Evolutionary conservation across 139 green algal species (phyloP).

Genomic region (Penium margaritaceum): DNA sequence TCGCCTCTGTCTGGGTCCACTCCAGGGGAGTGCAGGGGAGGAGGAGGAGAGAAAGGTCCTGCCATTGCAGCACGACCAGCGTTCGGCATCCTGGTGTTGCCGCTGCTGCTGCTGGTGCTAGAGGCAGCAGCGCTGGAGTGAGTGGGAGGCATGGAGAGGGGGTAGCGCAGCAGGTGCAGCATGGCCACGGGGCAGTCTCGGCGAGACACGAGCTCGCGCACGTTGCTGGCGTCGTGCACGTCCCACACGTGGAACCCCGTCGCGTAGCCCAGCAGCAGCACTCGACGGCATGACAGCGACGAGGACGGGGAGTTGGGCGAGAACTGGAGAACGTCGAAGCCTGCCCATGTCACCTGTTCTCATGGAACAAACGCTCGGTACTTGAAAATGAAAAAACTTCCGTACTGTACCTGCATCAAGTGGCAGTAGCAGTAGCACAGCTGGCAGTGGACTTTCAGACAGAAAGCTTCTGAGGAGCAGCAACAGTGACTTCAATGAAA

Average conservation of each 20-base stretch:
- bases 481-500: too few relatives aligned
- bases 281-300: neutral
- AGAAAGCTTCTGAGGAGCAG: too few relatives aligned
- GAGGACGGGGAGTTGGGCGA: too few relatives aligned
- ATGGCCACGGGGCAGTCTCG: conserved; percentile 17
- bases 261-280: conserved; percentile 38
- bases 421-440: neutral
- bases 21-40: too few relatives aligned
- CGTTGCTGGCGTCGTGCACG: conserved; percentile 29
- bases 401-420: too few relatives aligned
- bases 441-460: neutral
- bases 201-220: conserved; percentile 42
- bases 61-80: neutral
- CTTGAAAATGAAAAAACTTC: too few relatives aligned
- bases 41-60: neutral
- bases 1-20: too few relatives aligned
- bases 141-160: neutral
- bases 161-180: conserved; percentile 22
- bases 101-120: neutral
- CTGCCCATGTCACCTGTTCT: conserved; percentile 40
- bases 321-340: conserved; percentile 33
- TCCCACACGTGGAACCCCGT: conserved; percentile 42
- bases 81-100: neutral
- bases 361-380: neutral
- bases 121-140: neutral